Evolutionary conservation across 2,329 filamentous ascomycete species (phyloP).

Genomic region (Aspergillus sp.): DNA sequence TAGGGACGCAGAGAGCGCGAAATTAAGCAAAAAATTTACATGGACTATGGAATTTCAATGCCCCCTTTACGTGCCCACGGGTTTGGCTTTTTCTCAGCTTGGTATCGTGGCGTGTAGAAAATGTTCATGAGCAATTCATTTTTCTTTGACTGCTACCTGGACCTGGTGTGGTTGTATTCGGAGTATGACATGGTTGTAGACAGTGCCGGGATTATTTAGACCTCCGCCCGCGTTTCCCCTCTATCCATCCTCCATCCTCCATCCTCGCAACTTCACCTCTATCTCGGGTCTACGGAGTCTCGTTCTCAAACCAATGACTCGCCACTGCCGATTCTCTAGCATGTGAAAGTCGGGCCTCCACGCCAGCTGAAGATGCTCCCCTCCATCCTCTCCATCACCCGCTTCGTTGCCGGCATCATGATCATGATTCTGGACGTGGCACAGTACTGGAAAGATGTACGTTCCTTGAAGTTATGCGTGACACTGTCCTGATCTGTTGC

Average conservation of each 20-base stretch:
- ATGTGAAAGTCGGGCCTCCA: slow-evolving; percentile 14
- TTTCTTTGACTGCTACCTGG: slow-evolving; percentile 10
- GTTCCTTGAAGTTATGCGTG: slow-evolving; percentile 5
- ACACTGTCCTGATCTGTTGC: slow-evolving; percentile 6
- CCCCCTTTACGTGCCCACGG: slow-evolving; percentile 21
- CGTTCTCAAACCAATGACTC: background rate
- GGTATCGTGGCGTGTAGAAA: slow-evolving; percentile 29
- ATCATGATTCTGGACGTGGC: slow-evolving; percentile 61
- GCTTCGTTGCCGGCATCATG: slow-evolving; percentile 44
- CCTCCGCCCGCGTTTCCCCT: background rate
- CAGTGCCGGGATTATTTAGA: too few relatives aligned
- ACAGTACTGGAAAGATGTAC: slow-evolving; percentile 62
- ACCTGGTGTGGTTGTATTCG: background rate
- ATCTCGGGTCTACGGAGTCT: too few relatives aligned
- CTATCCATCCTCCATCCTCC: too few relatives aligned
- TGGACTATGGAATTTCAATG: slow-evolving; percentile 28
- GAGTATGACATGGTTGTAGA: too few relatives aligned
- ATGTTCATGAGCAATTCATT: slow-evolving; percentile 17
- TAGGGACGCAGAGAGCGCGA: slow-evolving; percentile 35
- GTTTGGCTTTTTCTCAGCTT: slow-evolving; percentile 25
- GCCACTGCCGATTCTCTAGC: slow-evolving; percentile 6
- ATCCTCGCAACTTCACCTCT: background rate
- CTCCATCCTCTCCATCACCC: slow-evolving; percentile 22
- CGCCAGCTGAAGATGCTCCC: slow-evolving; percentile 18
- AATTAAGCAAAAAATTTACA: slow-evolving; percentile 31